Evolutionary conservation across 805 yeast genomes (phyloP), one percentile per base, ranked within the genome.

Genomic region (Kockiozyma suomiensis): DNA sequence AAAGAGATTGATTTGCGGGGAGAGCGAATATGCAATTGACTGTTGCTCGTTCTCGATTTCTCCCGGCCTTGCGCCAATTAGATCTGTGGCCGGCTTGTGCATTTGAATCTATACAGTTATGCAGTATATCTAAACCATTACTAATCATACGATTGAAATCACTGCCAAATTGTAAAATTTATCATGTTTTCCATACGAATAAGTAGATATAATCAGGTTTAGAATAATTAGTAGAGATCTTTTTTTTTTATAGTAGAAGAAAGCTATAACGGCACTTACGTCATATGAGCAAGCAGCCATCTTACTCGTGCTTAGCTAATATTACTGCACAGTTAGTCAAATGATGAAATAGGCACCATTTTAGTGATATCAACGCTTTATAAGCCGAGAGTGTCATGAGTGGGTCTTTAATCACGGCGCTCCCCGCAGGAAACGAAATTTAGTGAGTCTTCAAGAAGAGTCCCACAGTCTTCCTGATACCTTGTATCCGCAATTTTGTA

Each of bases 1-100:
- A 43, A 4, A 10, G n/a, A 4, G 6, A 19, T 25, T 30, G 33
- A 30, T 30, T 30, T 30, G 33, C 33, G 33, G 17, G 45, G 33
- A 30, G 33, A 10, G 6, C 33, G 33, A 30, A 6, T 7, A 30
- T 7, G 33, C 33, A 30, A 10, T 38, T 15, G 42, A n/a, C 42
- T 19, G 26, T 19, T 41, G 13, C 21, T n/a, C 12, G 46, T n/a
- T 41, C 46, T 19, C 19, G 26, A 17, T 6, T 25, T 43, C 48
- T 43, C 33, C 48, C 48, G 48, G 48, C 19, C 33, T 25, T 26
- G 48, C 48, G 48, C 48, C 48, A 43, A 43, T 43, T 43, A 26
- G 48, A 21, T 21, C 28, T 25, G n/a, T n/a, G 48, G 48, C 48
- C 8, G 48, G 15, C 4, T 6, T 21, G 46, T 43, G 33, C 33